Base-by-base conservation (phyloP, 2,329 filamentous ascomycete species). In the Corniculantispora saksenae region DNA sequence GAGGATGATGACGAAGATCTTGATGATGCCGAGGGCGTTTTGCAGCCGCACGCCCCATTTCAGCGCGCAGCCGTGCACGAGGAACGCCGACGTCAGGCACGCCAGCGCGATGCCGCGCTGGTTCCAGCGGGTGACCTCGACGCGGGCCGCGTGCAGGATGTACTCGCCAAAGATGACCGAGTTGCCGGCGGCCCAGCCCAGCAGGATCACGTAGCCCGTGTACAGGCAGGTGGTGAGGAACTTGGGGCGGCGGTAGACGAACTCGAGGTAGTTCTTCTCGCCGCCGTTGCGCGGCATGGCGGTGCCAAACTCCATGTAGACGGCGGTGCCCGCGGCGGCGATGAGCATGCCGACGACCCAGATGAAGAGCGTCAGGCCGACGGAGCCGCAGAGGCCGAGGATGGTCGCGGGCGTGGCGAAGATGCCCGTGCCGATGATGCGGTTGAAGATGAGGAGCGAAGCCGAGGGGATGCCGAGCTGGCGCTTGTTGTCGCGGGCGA, bases 141-240 rank as follows among this genome's bases (percentile, higher is more conserved):
- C 81, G 15, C 86, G 78, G 13, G 88, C 85, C 10, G 89, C 89
- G 71, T 89, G 82, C 2, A 91, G 81, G 64, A 91, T 86, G 75
- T 91, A 91, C 72, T 90, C 87, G 66, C 88, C 88, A 68, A 91
- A 91, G 47, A 91, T 83, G 67, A 91, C 86, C 1, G 85, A 89
- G 75, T 91, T 91, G 17, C 85, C 85, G 8, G 85, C 85, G 0
- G 87, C 86, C 86, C 87, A 90, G 15, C 85, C 86, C 21, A 90
- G 82, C 1, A 91, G 80, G 29, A 91, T 71, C 15, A 89, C 84
- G 67, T 90, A 89, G 35, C 84, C 82, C 4, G 83, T 79, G 74
- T 89, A 90, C 63, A 89, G 77, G 17, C 82, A 83, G 9, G 87
- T 90, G 54, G 81, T 82, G 10, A 90, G 80, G 72, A 89, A 89